Percentiles rank a stretch among this genome's conserved stretches.
These are phyloP conservation scores for Digitaria exilis DNA, from an alignment of 202 grass and related monocot genomes.

Conservation along the genomic window DNA sequence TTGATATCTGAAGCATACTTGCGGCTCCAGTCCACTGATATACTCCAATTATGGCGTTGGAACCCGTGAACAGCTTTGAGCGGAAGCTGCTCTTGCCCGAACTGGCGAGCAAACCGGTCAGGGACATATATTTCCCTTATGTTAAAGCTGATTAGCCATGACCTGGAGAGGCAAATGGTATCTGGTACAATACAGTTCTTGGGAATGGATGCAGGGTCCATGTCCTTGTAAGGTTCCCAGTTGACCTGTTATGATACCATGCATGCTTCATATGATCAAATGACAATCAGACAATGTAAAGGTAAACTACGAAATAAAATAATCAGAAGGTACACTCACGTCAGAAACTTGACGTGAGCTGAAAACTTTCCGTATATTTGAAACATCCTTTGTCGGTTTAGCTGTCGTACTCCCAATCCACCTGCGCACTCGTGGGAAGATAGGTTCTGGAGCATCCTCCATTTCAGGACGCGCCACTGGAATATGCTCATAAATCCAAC, in stretches of 20 bases:
- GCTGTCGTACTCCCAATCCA: neutral
- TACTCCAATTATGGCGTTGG: slow-evolving; percentile 23
- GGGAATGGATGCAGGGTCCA: slow-evolving; percentile 24
- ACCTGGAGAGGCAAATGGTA: slow-evolving; percentile 17
- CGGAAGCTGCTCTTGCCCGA: slow-evolving; percentile 9
- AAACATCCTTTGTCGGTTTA: neutral
- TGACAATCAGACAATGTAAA: neutral
- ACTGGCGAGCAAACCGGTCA: slow-evolving; percentile 25
- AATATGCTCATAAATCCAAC: neutral
- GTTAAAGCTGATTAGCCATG: neutral
- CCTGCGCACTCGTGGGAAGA: slow-evolving; percentile 18
- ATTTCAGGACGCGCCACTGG: neutral
- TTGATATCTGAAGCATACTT: slow-evolving; percentile 29
- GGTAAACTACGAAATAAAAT: neutral
- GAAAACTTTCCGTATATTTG: slow-evolving; percentile 9
- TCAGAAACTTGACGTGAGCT: slow-evolving; percentile 20
- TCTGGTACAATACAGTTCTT: neutral
- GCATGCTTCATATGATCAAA: neutral
- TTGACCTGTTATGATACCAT: neutral
- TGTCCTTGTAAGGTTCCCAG: slow-evolving; percentile 30
- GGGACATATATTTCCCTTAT: slow-evolving; percentile 14
- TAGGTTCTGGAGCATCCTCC: slow-evolving; percentile 20
- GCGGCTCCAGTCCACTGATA: slow-evolving; percentile 35
- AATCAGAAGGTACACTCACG: slow-evolving; percentile 2
- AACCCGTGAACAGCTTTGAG: neutral